Conservation (phyloP, 1,139 yeast species). For the Blastobotrys raffinosifermentans region DNA sequence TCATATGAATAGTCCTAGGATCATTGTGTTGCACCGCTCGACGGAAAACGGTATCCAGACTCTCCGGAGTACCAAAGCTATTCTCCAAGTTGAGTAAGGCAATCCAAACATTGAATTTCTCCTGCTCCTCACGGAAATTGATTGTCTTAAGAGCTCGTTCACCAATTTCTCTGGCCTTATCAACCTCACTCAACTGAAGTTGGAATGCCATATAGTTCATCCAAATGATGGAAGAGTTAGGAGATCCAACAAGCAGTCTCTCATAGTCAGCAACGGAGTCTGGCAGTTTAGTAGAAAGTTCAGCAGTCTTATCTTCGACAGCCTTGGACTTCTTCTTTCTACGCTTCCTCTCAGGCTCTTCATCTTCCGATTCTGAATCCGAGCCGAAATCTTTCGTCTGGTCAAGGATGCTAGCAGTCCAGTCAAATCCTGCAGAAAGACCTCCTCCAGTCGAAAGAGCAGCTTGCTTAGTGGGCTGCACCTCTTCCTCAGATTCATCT, state of each 20-base stretch:
- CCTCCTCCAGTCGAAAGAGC: constrained; percentile 39
- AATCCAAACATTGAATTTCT: constrained; percentile 92
- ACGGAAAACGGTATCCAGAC: constrained; percentile 73
- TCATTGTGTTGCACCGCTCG: constrained; percentile 91
- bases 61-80: constrained; percentile 81
- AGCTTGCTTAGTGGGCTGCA: background rate
- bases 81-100: constrained; percentile 91
- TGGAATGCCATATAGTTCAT: constrained; percentile 99
- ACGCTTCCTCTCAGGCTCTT: constrained; percentile 34
- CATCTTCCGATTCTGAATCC: constrained; percentile 32
- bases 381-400: constrained; percentile 54
- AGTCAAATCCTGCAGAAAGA: constrained; percentile 83
- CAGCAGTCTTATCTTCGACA: constrained; percentile 79
- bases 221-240: constrained; percentile 92
- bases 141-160: constrained; percentile 89
- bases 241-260: constrained; percentile 82
- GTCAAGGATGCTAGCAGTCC: constrained; percentile 87
- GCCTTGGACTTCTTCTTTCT: constrained; percentile 39
- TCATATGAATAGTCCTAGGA: constrained; percentile 70
- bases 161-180: constrained; percentile 89
- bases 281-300: constrained; percentile 77
- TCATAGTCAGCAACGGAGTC: constrained; percentile 90
- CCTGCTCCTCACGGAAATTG: constrained; percentile 86
- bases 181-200: constrained; percentile 86
- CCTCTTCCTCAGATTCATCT: constrained; percentile 16